phyloP scores from a whole-genome alignment of 2,329 filamentous ascomycete genomes.

The Fonsecaea pedrosoi region DNA sequence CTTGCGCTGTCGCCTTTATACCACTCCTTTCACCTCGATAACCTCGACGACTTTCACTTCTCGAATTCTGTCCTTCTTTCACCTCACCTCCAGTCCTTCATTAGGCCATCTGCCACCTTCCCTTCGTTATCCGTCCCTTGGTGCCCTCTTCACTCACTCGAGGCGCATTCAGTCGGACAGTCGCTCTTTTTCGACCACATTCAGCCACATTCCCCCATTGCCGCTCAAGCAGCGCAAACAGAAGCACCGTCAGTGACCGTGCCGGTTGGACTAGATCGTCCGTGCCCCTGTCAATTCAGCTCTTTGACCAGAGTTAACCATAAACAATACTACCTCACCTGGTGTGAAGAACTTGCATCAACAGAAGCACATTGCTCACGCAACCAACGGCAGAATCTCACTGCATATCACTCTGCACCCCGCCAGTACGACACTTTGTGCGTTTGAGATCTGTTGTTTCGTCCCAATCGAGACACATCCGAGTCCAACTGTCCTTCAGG shows the following conservation, averaged over 20 bases:
- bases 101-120: constrained; percentile 29
- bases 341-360: constrained; percentile 34
- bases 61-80: constrained; percentile 13
- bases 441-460: constrained; percentile 5
- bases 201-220: background rate
- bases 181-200: constrained; percentile 25
- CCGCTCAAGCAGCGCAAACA: constrained; percentile 17
- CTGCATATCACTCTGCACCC: constrained; percentile 11
- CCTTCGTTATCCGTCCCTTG: constrained; percentile 28
- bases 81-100: constrained; percentile 27
- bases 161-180: constrained; percentile 28
- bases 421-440: background rate
- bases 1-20: constrained; percentile 12
- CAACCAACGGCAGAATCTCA: constrained; percentile 16
- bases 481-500: background rate
- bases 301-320: constrained; percentile 35
- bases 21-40: constrained; percentile 16
- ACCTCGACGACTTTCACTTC: constrained; percentile 22
- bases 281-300: constrained; percentile 26
- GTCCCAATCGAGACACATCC: constrained; percentile 9
- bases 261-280: constrained; percentile 26
- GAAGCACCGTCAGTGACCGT: constrained; percentile 37
- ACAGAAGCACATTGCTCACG: constrained; percentile 24
- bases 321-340: constrained; percentile 31
- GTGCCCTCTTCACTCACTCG: constrained; percentile 35